Evolutionary conservation across 2,329 filamentous ascomycete species (phyloP), one percentile per base, ranked within the genome.

Genomic region (Apiospora koreana): DNA sequence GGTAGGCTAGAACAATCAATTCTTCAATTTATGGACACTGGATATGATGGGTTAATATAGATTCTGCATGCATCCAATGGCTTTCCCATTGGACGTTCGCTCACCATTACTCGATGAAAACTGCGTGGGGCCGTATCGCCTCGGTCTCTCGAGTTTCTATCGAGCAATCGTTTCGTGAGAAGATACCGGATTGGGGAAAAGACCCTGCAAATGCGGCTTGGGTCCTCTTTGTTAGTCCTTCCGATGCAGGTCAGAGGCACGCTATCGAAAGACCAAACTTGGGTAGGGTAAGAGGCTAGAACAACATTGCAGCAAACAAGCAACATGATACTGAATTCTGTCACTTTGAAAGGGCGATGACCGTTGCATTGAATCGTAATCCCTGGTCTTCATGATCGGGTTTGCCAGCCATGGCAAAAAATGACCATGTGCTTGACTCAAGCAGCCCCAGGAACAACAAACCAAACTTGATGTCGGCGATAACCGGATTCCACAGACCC

Each of bases 161-260:
- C 54, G 54, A 62, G 54, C 54, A 62, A 62, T 62, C 28, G 54
- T 62, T 62, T 62, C 31, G 54, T 31, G 54, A 62, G 38, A 62
- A 62, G 54, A 62, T 62, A 62, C 54, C 54, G 54, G 31, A 62
- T 38, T 62, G 54, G 54, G 54, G 6, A 2, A 38, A 62, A 38
- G 31, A 21, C 18, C 18, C n/a, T 46, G 43, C 18, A 28, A 28
- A n/a, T 62, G 28, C 50, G 7, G 18, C 16, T 21, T 31, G 54
- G 54, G 2, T 62, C 54, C 54, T 38, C 54, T 62, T 62, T 62
- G 54, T 62, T 62, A 38, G 54, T 62, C 14, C 25, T 54, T 25
- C 28, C 50, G 18, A n/a, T 35, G 50, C 50, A 58, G 50, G 16
- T 31, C 31, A 1, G 54, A 38, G 21, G 54, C 54, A 18, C 54